Conservation (phyloP, 2,329 filamentous ascomycete species). For the Tolypocladium pustulatum region DNA sequence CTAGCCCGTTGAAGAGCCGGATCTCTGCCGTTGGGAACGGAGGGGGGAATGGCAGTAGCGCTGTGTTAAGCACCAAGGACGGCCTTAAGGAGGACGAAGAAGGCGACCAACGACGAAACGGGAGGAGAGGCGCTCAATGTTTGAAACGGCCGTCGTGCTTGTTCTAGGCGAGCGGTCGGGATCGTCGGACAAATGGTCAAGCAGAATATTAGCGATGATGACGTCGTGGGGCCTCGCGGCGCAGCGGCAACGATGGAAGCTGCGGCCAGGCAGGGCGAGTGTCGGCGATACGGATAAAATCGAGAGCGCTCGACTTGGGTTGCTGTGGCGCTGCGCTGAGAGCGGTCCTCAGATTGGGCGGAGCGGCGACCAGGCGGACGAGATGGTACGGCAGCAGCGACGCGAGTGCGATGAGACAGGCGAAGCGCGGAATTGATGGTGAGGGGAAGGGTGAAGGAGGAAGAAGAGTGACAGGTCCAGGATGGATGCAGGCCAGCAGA, state of each 20-base stretch:
- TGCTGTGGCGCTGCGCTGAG: not conserved
- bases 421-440: not conserved
- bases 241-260: slow-evolving; percentile 7
- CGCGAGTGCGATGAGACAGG: not conserved
- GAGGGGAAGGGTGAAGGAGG: not conserved
- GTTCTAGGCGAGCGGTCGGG: slow-evolving; percentile 20
- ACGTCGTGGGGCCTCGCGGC: slow-evolving; percentile 8
- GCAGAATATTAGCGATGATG: slow-evolving; percentile 6
- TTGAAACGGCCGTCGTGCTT: slow-evolving; percentile 40
- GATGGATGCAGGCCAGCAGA: not conserved
- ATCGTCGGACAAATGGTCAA: slow-evolving; percentile 4
- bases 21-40: not conserved
- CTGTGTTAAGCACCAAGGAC: not conserved
- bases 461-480: not conserved
- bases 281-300: slow-evolving; percentile 8
- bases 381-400: not conserved
- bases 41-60: not conserved
- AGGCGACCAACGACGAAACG: slow-evolving; percentile 39
- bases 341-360: not conserved
- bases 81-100: slow-evolving; percentile 42
- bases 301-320: slow-evolving; percentile 1
- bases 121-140: slow-evolving; percentile 32
- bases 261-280: slow-evolving; percentile 1
- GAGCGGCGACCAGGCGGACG: not conserved
- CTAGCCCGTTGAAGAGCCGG: not conserved